phyloP scores from a whole-genome alignment of 345 rosid species.

The Syzygium aromaticum region DNA sequence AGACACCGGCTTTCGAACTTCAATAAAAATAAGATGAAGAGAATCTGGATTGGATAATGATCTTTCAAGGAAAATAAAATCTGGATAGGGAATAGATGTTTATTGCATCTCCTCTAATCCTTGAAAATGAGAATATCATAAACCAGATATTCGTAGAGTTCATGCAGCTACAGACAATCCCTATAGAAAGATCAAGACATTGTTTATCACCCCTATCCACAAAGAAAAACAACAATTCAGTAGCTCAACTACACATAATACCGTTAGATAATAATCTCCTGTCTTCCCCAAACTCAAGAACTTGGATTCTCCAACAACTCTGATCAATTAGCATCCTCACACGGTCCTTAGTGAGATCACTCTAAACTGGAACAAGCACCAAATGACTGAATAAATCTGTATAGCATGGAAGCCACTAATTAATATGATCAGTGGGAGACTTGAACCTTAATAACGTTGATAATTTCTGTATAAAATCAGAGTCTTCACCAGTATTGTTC shows the following conservation, averaged over 20 bases:
- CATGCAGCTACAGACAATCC: not conserved
- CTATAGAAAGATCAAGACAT: not conserved
- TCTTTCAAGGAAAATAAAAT: not conserved
- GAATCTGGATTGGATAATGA: not conserved
- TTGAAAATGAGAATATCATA: not conserved
- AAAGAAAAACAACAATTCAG: not conserved
- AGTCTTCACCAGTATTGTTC: not conserved
- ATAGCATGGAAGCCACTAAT: not conserved
- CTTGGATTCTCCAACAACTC: not conserved
- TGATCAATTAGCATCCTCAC: not conserved
- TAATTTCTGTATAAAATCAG: not conserved
- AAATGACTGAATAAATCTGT: not conserved
- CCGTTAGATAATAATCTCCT: not conserved
- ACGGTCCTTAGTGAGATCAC: not conserved
- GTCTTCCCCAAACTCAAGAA: not conserved
- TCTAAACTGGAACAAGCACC: not conserved
- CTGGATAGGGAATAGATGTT: not conserved
- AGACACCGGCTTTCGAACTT: not conserved
- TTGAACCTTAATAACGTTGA: not conserved
- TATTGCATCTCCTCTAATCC: not conserved
- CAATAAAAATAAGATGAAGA: not conserved
- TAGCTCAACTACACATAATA: not conserved
- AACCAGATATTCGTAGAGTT: not conserved
- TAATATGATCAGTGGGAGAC: not conserved
- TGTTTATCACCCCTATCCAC: not conserved